These are phyloP conservation scores for Phytophthora meadii DNA, from an alignment of 352 stramenopile species.

Conservation along the genomic window DNA sequence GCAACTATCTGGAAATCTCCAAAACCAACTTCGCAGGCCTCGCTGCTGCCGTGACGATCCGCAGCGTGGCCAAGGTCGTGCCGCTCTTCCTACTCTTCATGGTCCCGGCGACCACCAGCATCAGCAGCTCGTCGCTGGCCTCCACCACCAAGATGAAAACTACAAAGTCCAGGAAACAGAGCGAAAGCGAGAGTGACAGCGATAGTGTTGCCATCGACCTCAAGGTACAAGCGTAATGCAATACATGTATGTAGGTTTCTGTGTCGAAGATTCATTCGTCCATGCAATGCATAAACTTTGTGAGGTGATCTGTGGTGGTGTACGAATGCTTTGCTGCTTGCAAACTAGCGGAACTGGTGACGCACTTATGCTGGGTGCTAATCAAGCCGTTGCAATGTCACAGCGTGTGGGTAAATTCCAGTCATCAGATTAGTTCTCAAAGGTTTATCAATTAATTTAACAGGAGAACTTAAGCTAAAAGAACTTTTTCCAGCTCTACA, in stretches of 20 bases:
- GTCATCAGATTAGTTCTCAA: neutral
- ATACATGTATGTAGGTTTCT: constrained; percentile 3
- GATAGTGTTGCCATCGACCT: constrained; percentile 38
- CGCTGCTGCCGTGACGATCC: constrained; percentile 57
- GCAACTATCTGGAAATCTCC: constrained; percentile 75
- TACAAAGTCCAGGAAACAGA: constrained; percentile 28
- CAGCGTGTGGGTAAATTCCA: constrained; percentile 8
- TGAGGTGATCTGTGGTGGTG: neutral
- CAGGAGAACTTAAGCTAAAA: neutral
- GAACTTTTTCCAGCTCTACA: neutral
- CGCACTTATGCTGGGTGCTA: neutral
- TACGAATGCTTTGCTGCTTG: constrained; percentile 3
- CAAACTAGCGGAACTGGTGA: constrained; percentile 6
- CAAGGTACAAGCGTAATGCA: constrained; percentile 31
- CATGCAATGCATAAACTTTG: neutral
- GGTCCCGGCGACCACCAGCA: constrained; percentile 73
- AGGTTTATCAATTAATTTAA: neutral
- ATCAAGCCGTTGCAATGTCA: constrained; percentile 6
- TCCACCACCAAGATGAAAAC: constrained; percentile 35
- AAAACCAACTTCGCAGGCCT: constrained; percentile 79
- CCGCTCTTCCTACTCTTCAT: constrained; percentile 78
- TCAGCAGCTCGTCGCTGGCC: constrained; percentile 59
- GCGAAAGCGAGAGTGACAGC: constrained; percentile 34
- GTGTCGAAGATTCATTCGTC: constrained; percentile 9
- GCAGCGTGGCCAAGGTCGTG: constrained; percentile 69